phyloP scores from a whole-genome alignment of 352 stramenopile genomes.

The Saprolegnia diclina region DNA sequence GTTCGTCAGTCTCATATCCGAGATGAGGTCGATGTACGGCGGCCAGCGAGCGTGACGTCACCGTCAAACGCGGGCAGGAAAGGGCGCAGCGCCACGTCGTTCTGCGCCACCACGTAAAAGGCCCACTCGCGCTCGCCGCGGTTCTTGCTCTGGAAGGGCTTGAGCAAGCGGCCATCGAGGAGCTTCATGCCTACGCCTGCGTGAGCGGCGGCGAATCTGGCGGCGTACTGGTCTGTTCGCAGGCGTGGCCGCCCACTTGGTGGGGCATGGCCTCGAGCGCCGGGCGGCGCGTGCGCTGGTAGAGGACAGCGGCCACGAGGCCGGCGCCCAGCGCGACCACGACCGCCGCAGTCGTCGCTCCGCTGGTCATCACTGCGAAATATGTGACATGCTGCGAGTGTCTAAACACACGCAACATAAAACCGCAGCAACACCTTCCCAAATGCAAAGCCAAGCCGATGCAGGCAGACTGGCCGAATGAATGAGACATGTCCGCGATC shows the following conservation, averaged over 20 bases:
- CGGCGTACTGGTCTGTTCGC: constrained; percentile 53
- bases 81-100: constrained; percentile 29
- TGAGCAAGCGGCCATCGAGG: constrained; percentile 62
- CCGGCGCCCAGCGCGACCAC: too few relatives aligned
- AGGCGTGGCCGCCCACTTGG: constrained; percentile 74
- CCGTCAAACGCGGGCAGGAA: constrained; percentile 69
- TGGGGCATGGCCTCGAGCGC: constrained; percentile 30
- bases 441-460: too few relatives aligned
- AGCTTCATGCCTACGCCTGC: constrained; percentile 49
- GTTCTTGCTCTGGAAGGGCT: constrained; percentile 80
- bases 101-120: constrained; percentile 67
- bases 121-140: constrained; percentile 63
- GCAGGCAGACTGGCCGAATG: too few relatives aligned
- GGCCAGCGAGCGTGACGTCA: constrained; percentile 34
- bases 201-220: neutral
- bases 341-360: too few relatives aligned
- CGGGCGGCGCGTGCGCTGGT: neutral
- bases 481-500: too few relatives aligned
- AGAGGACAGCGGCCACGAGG: too few relatives aligned
- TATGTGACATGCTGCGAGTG: too few relatives aligned
- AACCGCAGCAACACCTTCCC: too few relatives aligned
- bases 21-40: neutral
- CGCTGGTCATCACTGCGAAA: too few relatives aligned
- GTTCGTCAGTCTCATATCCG: neutral
- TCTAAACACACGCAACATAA: too few relatives aligned